Evolutionary conservation across 352 stramenopile genomes (phyloP), one percentile per base, ranked within the genome.

Genomic region (Halophytophthora batemanensis): DNA sequence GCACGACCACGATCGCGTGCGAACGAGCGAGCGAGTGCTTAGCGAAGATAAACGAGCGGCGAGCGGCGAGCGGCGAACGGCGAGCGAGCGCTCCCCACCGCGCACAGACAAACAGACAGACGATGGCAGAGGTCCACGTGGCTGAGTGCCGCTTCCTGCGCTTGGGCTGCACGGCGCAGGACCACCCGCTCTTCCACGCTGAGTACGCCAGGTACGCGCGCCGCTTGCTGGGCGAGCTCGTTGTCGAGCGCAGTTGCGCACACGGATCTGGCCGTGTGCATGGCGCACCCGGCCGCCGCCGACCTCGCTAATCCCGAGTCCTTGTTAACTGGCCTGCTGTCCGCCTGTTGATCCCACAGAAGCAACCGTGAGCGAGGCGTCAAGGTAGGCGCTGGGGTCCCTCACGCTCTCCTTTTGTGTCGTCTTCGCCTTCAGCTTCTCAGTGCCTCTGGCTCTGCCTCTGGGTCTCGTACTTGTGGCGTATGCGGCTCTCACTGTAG

Each of bases 141-240:
- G 39, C 39, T 2, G 56, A 50, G 6, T 65, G 55, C 28, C 50
- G 61, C 17, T 69, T 45, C 39, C 13, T 61, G 43, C 62, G 62
- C 18, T 22, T 66, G 11, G 61, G 57, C 40, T 71, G 62, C 50
- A 61, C 29, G 31, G 47, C 63, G 38, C 44, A 58, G 38, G 49
- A 66, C 47, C 62, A 71, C 49, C 53, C 56, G 41, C 62, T 71
- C 47, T 71, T 71, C 44, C 62, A 49, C 18, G 44, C 46, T 22
- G 53, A 62, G 22, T 71, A 71, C 23, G 45, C 62, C 37, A 66
- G 62, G 62, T 71, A 55, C 6, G n/a, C 51, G 13, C 25, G 25
- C 4, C 4, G 4, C 25, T 31, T 31, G 25, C 25, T 31, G 25
- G 25, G 4, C 4, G 25, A 31, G n/a, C n/a, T n/a, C n/a, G n/a